phyloP scores from a whole-genome alignment of 441 rosid genomes.

The Aquilaria agallochum region DNA sequence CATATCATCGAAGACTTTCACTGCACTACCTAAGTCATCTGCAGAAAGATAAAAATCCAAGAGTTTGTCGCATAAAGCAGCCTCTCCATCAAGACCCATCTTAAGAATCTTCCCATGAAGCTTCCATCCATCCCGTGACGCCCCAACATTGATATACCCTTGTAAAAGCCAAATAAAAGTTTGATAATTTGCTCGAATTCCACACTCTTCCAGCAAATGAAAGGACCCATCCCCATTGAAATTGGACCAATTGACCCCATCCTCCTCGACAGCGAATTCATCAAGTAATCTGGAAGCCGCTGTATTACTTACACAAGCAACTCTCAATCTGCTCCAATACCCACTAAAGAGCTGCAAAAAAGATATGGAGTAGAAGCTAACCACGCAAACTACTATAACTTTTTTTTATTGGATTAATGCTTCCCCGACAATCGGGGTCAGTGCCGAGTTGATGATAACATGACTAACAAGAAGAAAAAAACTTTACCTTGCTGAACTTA shows the following conservation, averaged over 20 bases:
- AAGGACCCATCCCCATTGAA: conserved; percentile 27
- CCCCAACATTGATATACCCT: conserved; percentile 40
- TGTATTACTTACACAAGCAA: conserved; percentile 24
- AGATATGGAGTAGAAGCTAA: not conserved
- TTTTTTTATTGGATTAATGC: too few relatives aligned
- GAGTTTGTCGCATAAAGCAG: conserved; percentile 37
- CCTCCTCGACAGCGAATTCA: conserved; percentile 26
- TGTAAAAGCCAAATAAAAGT: conserved; percentile 60
- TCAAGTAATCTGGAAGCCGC: conserved; percentile 26
- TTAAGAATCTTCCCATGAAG: conserved; percentile 57
- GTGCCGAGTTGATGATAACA: conserved; percentile 5
- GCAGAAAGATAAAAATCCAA: conserved; percentile 36
- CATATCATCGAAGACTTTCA: conserved; percentile 70
- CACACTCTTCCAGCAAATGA: conserved; percentile 40
- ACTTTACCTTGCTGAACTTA: conserved; percentile 23
- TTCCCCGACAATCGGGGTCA: too few relatives aligned
- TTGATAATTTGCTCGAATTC: conserved; percentile 43
- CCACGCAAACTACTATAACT: not conserved
- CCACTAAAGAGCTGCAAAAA: conserved; percentile 31
- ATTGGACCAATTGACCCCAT: conserved; percentile 22
- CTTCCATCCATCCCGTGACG: conserved; percentile 43
- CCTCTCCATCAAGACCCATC: conserved; percentile 45
- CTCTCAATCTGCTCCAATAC: conserved; percentile 23
- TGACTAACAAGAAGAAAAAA: not conserved
- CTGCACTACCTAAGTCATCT: conserved; percentile 43